Conservation (phyloP, 78 protist genomes). For the Monosiga brevicollis region DNA sequence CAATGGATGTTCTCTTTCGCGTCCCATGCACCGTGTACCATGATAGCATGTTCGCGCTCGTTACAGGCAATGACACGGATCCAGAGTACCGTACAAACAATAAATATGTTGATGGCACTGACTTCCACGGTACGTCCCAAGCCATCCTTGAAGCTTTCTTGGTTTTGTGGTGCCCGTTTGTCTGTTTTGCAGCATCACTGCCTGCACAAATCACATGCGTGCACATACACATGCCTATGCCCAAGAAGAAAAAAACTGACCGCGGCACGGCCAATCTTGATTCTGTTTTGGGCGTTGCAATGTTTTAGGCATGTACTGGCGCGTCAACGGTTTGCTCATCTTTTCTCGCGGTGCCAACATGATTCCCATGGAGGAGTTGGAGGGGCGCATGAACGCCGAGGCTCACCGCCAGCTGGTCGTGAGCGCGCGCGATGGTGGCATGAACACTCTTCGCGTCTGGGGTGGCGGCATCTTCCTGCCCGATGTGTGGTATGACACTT, state of each 20-base stretch:
- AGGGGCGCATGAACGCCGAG: slow-evolving; percentile 5
- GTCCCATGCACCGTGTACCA: too few species aligned
- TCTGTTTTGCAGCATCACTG: too few species aligned
- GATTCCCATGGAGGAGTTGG: slow-evolving; percentile 37
- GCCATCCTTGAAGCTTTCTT: too few species aligned
- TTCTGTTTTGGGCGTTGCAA: too few species aligned
- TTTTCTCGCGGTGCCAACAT: slow-evolving; percentile 28
- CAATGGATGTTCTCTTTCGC: too few species aligned
- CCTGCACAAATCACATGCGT: too few species aligned
- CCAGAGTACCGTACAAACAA: slow-evolving; percentile 1
- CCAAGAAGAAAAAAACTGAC: too few species aligned
- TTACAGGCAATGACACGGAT: slow-evolving; percentile 38
- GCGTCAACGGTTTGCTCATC: too few species aligned
- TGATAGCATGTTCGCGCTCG: slow-evolving; percentile 28
- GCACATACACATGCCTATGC: too few species aligned
- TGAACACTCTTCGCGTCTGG: slow-evolving; percentile 45
- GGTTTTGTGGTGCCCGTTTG: too few species aligned
- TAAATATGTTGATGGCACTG: neutral
- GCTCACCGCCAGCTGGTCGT: neutral
- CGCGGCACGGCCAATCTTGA: too few species aligned
- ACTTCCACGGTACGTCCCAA: neutral
- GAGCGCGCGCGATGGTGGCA: slow-evolving; percentile 11
- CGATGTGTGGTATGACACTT: slow-evolving; percentile 13
- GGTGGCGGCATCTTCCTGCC: slow-evolving; percentile 41
- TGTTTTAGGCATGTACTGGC: too few species aligned